phyloP scores from a whole-genome alignment of 257 asterid genomes.

The Verbascum thapsus region DNA sequence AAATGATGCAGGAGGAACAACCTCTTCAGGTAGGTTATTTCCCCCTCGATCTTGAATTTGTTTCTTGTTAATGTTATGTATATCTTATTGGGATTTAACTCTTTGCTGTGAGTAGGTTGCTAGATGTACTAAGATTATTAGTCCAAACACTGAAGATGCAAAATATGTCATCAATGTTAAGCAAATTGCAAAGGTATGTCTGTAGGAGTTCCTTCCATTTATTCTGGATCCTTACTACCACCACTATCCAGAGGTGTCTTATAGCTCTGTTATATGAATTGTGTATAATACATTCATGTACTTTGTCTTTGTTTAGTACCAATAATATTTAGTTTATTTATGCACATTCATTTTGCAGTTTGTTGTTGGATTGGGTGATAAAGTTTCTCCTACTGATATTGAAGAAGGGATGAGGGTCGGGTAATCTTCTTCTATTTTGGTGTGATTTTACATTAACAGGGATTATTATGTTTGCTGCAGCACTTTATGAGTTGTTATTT shows the following conservation, averaged over 20 bases:
- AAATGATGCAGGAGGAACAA: conserved; percentile 99
- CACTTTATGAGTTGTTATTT: conserved; percentile 9
- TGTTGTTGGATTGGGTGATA: conserved; percentile 87
- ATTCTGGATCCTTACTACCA: neutral
- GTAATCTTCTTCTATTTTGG: conserved; percentile 38
- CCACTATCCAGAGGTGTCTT: neutral
- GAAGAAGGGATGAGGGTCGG: conserved; percentile 97
- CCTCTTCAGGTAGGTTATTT: conserved; percentile 69
- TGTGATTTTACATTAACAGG: neutral
- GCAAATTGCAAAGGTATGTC: conserved; percentile 69
- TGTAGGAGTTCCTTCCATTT: neutral
- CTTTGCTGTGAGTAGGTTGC: conserved; percentile 58
- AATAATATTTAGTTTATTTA: conserved; percentile 15
- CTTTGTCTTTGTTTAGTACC: neutral
- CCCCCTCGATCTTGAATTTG: neutral
- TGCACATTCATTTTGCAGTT: conserved; percentile 53
- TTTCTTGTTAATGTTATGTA: conserved; percentile 1
- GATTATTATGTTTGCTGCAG: neutral
- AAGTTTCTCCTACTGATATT: conserved; percentile 88
- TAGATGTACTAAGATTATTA: conserved; percentile 81
- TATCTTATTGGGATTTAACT: neutral
- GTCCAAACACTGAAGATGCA: conserved; percentile 77
- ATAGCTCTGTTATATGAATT: neutral
- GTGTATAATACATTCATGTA: neutral
- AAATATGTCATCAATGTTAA: conserved; percentile 69